Evolutionary conservation across 169 alveolate genomes (phyloP).

Genomic region (Plasmodium fragile): DNA sequence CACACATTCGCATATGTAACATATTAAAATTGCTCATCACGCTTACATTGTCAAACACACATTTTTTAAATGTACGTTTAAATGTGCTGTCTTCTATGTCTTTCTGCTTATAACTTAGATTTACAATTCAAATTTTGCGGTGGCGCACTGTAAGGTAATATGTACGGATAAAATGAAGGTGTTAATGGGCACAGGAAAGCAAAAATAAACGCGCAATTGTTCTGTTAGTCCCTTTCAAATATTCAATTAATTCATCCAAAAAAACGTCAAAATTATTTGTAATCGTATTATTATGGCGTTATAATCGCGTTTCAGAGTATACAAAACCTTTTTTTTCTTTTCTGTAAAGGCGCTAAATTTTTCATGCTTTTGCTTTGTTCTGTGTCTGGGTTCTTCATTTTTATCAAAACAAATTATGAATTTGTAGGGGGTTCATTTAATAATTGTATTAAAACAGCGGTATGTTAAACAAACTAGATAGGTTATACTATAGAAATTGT

Average conservation of each 20-base stretch:
- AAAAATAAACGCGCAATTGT: slow-evolving; percentile 8
- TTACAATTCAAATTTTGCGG: neutral
- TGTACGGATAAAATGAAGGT: neutral
- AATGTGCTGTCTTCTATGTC: neutral
- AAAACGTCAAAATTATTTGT: neutral
- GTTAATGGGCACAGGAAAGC: neutral
- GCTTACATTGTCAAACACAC: neutral
- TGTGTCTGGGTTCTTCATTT: neutral
- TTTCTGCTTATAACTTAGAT: neutral
- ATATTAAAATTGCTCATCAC: neutral
- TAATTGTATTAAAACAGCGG: neutral
- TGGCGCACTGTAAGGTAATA: slow-evolving; percentile 1
- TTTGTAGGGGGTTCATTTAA: neutral
- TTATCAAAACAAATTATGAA: neutral
- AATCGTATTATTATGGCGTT: neutral
- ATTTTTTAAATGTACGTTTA: neutral
- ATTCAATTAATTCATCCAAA: neutral
- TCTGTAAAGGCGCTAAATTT: neutral
- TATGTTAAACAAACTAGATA: neutral
- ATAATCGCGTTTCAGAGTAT: neutral
- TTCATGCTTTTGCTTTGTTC: neutral
- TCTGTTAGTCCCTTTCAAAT: neutral
- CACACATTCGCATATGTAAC: slow-evolving; percentile 1
- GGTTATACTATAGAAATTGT: slow-evolving; percentile 7
- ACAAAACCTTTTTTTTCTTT: neutral